Evolutionary conservation across 2,329 filamentous ascomycete genomes (phyloP).

Genomic region (Dactylellina leptospora): DNA sequence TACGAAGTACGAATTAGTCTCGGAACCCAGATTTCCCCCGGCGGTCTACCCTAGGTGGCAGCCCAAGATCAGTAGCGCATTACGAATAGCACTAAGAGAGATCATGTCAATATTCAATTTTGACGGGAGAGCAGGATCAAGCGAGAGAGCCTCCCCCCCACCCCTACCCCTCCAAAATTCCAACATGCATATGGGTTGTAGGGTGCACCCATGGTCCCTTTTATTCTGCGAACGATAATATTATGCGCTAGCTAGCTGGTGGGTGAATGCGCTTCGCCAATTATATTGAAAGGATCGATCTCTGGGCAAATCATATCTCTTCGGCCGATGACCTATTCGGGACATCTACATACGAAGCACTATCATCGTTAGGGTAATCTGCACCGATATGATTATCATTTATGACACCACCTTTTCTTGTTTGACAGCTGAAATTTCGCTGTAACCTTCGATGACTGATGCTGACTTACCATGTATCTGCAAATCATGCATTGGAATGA

Average conservation of each 20-base stretch:
- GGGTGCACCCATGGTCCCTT: not conserved
- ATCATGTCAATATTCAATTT: too few species aligned
- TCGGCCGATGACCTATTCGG: conserved; percentile 44
- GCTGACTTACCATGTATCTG: conserved; percentile 21
- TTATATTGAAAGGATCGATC: conserved; percentile 19
- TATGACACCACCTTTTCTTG: conserved; percentile 42
- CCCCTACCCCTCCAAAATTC: not conserved
- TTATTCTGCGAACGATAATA: too few species aligned
- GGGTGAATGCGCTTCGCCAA: conserved; percentile 10
- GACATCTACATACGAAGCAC: conserved; percentile 43
- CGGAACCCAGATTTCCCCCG: too few species aligned
- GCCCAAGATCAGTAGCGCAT: too few species aligned
- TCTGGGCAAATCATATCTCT: conserved; percentile 31
- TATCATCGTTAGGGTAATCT: conserved; percentile 42
- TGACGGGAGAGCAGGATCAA: not conserved
- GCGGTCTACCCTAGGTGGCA: too few species aligned
- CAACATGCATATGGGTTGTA: conserved; percentile 5
- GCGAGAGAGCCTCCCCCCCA: conserved; percentile 1
- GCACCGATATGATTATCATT: conserved; percentile 48
- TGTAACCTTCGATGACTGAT: conserved; percentile 50
- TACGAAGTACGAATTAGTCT: too few species aligned
- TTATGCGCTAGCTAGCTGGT: conserved; percentile 10
- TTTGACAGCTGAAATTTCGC: too few species aligned
- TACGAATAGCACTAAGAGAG: too few species aligned
- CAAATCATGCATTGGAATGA: not conserved